A percentile compares a stretch with the other conserved stretches of the same genome.
phyloP scores from a whole-genome alignment of 129 eudicot genomes.

The Helianthus tuberosus region DNA sequence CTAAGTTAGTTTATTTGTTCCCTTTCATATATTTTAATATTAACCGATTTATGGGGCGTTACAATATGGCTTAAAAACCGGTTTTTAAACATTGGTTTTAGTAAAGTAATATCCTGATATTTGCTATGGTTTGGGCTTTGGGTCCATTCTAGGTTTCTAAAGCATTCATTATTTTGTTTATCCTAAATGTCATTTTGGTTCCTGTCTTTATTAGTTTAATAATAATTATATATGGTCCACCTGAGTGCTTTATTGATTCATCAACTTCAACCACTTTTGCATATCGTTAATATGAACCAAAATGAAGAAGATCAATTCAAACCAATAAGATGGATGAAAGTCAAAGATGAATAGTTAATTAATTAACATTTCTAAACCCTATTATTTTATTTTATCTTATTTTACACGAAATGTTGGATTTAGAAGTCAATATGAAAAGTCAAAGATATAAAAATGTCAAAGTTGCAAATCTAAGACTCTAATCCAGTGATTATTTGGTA shows the following conservation, averaged over 20 bases:
- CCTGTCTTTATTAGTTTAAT: neutral
- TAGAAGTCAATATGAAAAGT: constrained; percentile 3
- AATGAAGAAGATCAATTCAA: constrained; percentile 5
- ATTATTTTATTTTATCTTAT: neutral
- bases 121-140: too few relatives aligned
- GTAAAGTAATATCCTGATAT: too few relatives aligned
- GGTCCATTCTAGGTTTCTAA: neutral
- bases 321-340: neutral
- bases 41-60: too few relatives aligned
- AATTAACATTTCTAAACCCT: neutral
- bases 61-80: too few relatives aligned
- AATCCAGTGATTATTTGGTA: too few relatives aligned
- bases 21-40: too few relatives aligned
- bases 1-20: too few relatives aligned
- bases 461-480: neutral
- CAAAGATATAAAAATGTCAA: constrained; percentile 3
- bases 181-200: neutral
- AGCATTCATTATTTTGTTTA: constrained; percentile 1
- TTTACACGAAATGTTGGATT: neutral
- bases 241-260: neutral
- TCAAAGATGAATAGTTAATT: neutral
- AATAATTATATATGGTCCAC: neutral
- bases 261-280: neutral
- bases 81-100: too few relatives aligned
- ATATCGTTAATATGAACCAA: neutral